Evolutionary conservation across 2,329 filamentous ascomycete genomes (phyloP), one percentile per base, ranked within the genome.

Genomic region (Aspergillus aculeatinus): DNA sequence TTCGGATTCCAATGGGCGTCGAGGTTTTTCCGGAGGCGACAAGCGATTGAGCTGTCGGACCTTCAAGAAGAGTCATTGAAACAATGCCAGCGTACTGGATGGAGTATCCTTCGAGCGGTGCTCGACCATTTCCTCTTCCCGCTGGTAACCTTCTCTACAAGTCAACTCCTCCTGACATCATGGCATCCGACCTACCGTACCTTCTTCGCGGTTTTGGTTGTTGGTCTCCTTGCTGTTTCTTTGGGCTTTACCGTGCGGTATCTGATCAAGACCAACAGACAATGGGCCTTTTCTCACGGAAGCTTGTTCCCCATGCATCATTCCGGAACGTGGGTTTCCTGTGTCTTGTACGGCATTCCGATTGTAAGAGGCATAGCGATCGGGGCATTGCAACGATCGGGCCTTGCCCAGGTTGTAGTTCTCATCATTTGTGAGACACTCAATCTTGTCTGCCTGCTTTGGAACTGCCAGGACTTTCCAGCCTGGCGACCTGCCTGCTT

Each of bases 91-190:
- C 58, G 55, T 21, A 51, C 54, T 3, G 56, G 55, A 3, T 61
- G 60, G 58, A 58, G 50, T 42, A 27, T 64, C 7, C 25, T 55
- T 5, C 58, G 60, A 19, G 31, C 55, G 16, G 47, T 63, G 5
- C 52, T 64, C 14, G 27, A 61, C 21, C 59, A 63, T 19, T 63
- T 59, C 27, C 52, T 60, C 12, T 42, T 51, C 9, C 63, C 63
- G 0, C 48, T 64, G 6, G 48, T 61, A 9, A 27, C 60, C 7
- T 61, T 63, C 2, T 63, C 61, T 1, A 29, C 61, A 3, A 59
- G 54, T n/a, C 61, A 61, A 19, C 33, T 50, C 2, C n/a, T 52
- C 5, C 9, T 59, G 14, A 49, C 59, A 3, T 33, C n/a, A n/a
- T 54, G 48, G 39, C 53, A 53, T 1, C 59, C 59, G 9, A 19